Evolutionary conservation across 768 basidiomycete species (phyloP), one percentile per base, ranked within the genome.

Genomic region (Leccinum broughii): DNA sequence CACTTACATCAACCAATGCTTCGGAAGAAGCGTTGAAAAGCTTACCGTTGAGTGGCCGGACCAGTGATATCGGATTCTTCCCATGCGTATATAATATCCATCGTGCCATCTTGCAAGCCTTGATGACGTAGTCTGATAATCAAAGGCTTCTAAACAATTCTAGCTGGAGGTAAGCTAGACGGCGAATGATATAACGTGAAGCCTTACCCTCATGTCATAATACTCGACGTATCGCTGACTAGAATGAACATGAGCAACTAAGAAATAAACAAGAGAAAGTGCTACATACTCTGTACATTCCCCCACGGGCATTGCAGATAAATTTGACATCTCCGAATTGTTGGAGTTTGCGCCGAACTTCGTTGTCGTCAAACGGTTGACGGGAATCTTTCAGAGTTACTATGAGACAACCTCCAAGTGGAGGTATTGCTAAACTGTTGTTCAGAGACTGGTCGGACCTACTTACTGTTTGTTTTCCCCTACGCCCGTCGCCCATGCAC

Each of bases 151-250:
- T 34, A 86, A 86, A 58, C 86, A 87, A 30, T 88, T 92, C 87
- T 93, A 64, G 22, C 50, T 51, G 15, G 28, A 22, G 28, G 48
- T 67, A 11, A 71, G 63, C 61, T 37, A 59, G 34, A 44, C 4
- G 50, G 37, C 9, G 13, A 48, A 55, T 14, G n/a, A 57, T 26
- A 39, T 34, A 51, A 39, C 15, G 53, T 46, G 3, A 20, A 6
- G 4, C 66, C 86, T 72, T 64, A 91, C 93, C 72, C 93, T 78
- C 24, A 84, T 92, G 70, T 99, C 97, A 70, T 88, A 99, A 70
- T 87, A 95, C 71, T 98, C 95, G n/a, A 98, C 90, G 64, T 92
- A 87, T 60, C 92, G 87, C 67, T 93, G 90, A 66, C 94, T 98
- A 61, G 8, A 30, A 28, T 56, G 14, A 55, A 37, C 49, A 41